Evolutionary conservation across 2,329 filamentous ascomycete species (phyloP).

Genomic region (Fusarium albosuccineum): DNA sequence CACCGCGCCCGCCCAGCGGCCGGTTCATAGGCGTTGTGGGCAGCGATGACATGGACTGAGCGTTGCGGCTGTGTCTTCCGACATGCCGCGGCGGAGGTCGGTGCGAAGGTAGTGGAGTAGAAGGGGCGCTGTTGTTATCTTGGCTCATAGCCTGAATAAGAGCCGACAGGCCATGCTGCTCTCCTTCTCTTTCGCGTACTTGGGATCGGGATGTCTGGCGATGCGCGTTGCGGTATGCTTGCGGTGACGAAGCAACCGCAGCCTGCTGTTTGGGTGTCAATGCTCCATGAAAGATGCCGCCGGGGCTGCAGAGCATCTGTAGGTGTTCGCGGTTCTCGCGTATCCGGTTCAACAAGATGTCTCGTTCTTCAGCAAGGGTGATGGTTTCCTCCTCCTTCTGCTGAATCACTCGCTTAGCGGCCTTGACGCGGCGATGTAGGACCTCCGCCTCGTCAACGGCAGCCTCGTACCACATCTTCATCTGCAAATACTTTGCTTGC

Average conservation of each 20-base stretch:
- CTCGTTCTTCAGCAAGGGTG: slow-evolving; percentile 79
- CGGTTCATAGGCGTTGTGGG: slow-evolving; percentile 79
- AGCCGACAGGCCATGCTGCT: slow-evolving; percentile 79
- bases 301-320: slow-evolving; percentile 81
- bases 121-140: slow-evolving; percentile 77
- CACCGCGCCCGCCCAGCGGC: slow-evolving; percentile 61
- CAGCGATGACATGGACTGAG: slow-evolving; percentile 87
- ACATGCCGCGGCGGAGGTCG: slow-evolving; percentile 62
- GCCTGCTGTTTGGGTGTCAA: slow-evolving; percentile 68
- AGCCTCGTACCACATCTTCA: slow-evolving; percentile 75
- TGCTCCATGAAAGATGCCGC: slow-evolving; percentile 73
- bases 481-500: slow-evolving; percentile 68
- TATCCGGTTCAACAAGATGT: slow-evolving; percentile 84
- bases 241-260: slow-evolving; percentile 56
- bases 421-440: slow-evolving; percentile 74
- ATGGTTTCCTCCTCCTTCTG: slow-evolving; percentile 81
- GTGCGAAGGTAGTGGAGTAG: slow-evolving; percentile 70
- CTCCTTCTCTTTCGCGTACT: slow-evolving; percentile 63
- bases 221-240: slow-evolving; percentile 60
- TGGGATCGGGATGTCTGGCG: slow-evolving; percentile 63
- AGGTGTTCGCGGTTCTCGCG: slow-evolving; percentile 91
- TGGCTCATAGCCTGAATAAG: slow-evolving; percentile 85
- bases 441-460: slow-evolving; percentile 75
- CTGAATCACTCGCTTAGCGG: slow-evolving; percentile 83
- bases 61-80: slow-evolving; percentile 77